Conservation (phyloP, 2,329 filamentous ascomycete species). For the Hypoxylon sp. region DNA sequence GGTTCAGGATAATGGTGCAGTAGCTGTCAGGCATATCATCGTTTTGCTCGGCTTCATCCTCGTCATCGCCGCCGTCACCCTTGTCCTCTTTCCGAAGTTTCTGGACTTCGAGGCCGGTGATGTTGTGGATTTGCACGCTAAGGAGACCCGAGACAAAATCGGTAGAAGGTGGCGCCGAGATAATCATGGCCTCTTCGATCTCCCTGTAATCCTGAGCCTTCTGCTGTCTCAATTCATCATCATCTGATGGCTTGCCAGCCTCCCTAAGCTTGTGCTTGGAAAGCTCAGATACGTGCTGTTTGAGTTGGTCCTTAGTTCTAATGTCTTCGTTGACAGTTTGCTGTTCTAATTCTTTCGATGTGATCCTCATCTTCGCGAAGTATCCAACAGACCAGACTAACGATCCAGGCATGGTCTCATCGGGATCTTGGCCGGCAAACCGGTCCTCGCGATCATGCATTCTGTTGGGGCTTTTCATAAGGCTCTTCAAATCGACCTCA, state of each 20-base stretch:
- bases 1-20: conserved; percentile 81
- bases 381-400: conserved; percentile 80
- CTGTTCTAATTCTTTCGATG: conserved; percentile 71
- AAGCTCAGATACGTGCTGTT: conserved; percentile 67
- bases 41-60: conserved; percentile 72
- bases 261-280: conserved; percentile 77
- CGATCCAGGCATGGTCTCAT: conserved; percentile 78
- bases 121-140: conserved; percentile 80
- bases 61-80: conserved; percentile 63
- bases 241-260: conserved; percentile 69
- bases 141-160: conserved; percentile 77
- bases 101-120: conserved; percentile 76
- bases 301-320: conserved; percentile 70
- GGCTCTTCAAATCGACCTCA: conserved; percentile 75
- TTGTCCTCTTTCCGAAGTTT: conserved; percentile 69
- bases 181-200: conserved; percentile 74
- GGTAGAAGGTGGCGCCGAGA: conserved; percentile 74
- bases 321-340: conserved; percentile 74
- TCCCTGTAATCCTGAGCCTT: conserved; percentile 76
- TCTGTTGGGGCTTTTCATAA: conserved; percentile 73
- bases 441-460: conserved; percentile 76
- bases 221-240: conserved; percentile 76
- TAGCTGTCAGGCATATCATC: conserved; percentile 79
- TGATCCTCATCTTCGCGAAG: conserved; percentile 76
- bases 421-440: conserved; percentile 74